Base-by-base conservation (phyloP, 345 rosid genomes). In the Cardamine resedifolia region DNA sequence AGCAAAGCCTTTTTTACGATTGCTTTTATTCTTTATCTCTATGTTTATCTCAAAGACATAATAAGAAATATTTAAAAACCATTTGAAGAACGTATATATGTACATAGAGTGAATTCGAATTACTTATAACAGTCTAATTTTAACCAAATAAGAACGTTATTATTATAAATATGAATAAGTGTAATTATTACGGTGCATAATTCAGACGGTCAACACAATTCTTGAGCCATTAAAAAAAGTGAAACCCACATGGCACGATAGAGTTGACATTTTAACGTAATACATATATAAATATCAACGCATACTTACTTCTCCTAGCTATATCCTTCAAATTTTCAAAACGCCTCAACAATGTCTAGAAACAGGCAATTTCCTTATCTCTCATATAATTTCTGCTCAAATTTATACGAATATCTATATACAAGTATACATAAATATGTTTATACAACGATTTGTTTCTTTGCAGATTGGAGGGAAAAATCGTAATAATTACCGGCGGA, bases 401-500 rank as follows among this genome's bases (percentile, higher is more conserved):
- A 9, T 65, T 16, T 38, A 14, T 11, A 57, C 56, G 2, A 36
- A 36, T n/a, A n/a, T n/a, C n/a, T 36, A 36, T 36, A 36, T 36
- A 36, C 3, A n/a, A 1, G 10, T 56, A 33, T 64, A 49, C 15
- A 43, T 16, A 47, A 31, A 43, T n/a, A 16, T 18, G 26, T 24
- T 16, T 36, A 3, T 18, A 12, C 16, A 49, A 51, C 20, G 51
- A 5, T 55, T 36, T 63, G 31, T 27, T 56, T 63, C 4, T 23
- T 50, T 57, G 51, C 69, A 93, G 98, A 83, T 72, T 94, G 80
- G 92, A 84, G 33, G 97, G 96, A 2, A 94, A 94, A 81, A 85
- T 94, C 33, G 96, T 89, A 14, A 78, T 94, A 31, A 82, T 94
- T 28, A 94, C 97, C 0, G 97, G 98, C 2, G 96, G 83, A 41